A percentile compares a stretch with the other conserved stretches of the same genome.
These are phyloP conservation scores for Flaveria brownii DNA, from an alignment of 129 eudicot species.

Conservation along the genomic window DNA sequence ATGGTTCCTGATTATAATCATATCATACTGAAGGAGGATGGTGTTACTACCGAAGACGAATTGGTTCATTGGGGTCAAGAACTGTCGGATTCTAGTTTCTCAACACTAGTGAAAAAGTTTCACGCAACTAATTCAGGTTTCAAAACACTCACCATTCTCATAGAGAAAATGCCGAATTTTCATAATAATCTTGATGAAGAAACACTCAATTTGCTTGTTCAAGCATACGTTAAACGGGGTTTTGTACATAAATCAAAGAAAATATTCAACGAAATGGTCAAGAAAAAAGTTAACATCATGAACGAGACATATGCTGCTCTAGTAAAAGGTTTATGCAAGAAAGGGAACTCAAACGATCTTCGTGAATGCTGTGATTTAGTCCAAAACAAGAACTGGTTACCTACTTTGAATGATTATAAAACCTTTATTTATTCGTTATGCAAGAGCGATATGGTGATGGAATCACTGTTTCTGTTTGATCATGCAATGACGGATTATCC, in stretches of 20 bases:
- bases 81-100: slow-evolving; percentile 47
- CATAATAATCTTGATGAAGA: slow-evolving; percentile 52
- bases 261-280: slow-evolving; percentile 45
- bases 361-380: slow-evolving; percentile 43
- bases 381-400: slow-evolving; percentile 55
- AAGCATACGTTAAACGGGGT: slow-evolving; percentile 56
- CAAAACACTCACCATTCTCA: slow-evolving; percentile 44
- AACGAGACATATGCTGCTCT: slow-evolving; percentile 50
- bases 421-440: slow-evolving; percentile 45
- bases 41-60: slow-evolving; percentile 42
- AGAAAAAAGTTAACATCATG: slow-evolving; percentile 37
- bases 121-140: slow-evolving; percentile 40
- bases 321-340: slow-evolving; percentile 52
- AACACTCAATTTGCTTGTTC: slow-evolving; percentile 61
- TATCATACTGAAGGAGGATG: slow-evolving; percentile 37
- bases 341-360: slow-evolving; percentile 49
- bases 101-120: slow-evolving; percentile 40
- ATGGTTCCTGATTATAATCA: slow-evolving; percentile 69
- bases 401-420: slow-evolving; percentile 46
- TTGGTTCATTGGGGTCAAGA: slow-evolving; percentile 86
- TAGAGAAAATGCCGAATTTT: slow-evolving; percentile 44
- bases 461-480: slow-evolving; percentile 62
- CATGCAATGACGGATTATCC: slow-evolving; percentile 42
- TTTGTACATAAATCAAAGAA: slow-evolving; percentile 43
- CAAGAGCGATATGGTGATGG: slow-evolving; percentile 48